Evolutionary conservation across 352 stramenopile genomes (phyloP).

Genomic region (Elongisporangium senticosum): DNA sequence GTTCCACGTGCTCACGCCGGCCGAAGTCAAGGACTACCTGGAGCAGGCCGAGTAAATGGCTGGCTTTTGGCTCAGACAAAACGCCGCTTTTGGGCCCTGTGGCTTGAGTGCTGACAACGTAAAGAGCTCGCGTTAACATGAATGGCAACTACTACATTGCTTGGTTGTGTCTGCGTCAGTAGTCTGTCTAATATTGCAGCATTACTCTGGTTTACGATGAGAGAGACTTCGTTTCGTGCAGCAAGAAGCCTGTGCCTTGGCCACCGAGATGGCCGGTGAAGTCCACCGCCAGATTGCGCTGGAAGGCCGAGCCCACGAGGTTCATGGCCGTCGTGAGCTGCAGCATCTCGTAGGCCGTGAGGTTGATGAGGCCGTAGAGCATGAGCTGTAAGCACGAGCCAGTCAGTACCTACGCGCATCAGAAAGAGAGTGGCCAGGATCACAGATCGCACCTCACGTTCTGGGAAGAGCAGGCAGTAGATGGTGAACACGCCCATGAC

Average conservation of each 20-base stretch:
- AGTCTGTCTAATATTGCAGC: background rate
- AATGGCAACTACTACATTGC: background rate
- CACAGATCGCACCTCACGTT: conserved; percentile 32
- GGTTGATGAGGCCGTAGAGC: conserved; percentile 55
- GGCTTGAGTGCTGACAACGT: background rate
- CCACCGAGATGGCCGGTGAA: conserved; percentile 76
- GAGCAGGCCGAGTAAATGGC: conserved; percentile 95
- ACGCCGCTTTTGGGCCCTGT: background rate
- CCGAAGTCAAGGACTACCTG: conserved; percentile 99
- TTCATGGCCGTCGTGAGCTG: conserved; percentile 62
- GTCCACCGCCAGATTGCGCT: conserved; percentile 56
- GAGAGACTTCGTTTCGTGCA: conserved; percentile 28
- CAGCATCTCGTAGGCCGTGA: conserved; percentile 58
- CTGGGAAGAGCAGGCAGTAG: conserved; percentile 69
- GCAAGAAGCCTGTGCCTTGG: conserved; percentile 41
- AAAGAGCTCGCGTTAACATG: background rate
- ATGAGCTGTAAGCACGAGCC: conserved; percentile 27
- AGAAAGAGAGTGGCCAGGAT: background rate
- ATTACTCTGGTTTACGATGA: background rate
- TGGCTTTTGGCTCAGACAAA: background rate
- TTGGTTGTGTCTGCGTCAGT: background rate
- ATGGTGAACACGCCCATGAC: conserved; percentile 77
- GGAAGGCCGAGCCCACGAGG: conserved; percentile 47
- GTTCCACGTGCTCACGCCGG: conserved; percentile 95
- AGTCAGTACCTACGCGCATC: conserved; percentile 4